Conservation (phyloP, 1,284 basidiomycete species). For the Schizophyllum amplum region DNA sequence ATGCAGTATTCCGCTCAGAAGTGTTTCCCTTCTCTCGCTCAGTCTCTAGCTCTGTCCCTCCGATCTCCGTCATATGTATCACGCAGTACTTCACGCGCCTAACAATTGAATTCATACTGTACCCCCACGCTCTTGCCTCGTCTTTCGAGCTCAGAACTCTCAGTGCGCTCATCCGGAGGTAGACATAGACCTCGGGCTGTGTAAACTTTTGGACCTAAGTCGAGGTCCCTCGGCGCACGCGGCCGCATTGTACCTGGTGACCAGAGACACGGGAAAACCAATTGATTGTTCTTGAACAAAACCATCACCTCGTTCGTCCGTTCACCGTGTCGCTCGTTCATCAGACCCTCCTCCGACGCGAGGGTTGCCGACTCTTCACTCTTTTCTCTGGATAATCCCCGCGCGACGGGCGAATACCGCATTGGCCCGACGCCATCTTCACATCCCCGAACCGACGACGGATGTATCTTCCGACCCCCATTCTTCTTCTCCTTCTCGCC, state of each 20-base stretch:
- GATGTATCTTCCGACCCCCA: conserved; percentile 34
- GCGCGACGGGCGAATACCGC: conserved; percentile 12
- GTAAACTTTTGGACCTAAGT: not conserved
- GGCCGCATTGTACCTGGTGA: not conserved
- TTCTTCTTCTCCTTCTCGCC: conserved; percentile 39
- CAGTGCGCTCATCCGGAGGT: too few species aligned
- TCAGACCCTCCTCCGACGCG: not conserved
- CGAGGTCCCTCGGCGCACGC: not conserved
- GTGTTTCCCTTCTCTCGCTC: too few species aligned
- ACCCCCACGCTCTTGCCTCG: too few species aligned
- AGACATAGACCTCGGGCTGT: too few species aligned
- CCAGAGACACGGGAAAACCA: not conserved
- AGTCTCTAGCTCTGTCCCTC: too few species aligned
- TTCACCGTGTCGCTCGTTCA: not conserved
- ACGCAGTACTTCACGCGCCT: too few species aligned
- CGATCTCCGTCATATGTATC: too few species aligned
- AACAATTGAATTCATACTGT: too few species aligned
- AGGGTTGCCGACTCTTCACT: not conserved
- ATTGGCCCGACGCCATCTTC: not conserved
- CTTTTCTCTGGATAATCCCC: conserved; percentile 15
- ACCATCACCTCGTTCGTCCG: not conserved
- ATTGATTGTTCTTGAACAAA: not conserved
- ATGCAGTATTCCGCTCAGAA: too few species aligned
- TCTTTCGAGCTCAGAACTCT: too few species aligned
- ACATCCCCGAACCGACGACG: not conserved